A percentile compares a stretch with the other conserved stretches of the same genome.
Evolutionary conservation across 805 yeast genomes (phyloP).

Genomic region (Saitoella complicata): DNA sequence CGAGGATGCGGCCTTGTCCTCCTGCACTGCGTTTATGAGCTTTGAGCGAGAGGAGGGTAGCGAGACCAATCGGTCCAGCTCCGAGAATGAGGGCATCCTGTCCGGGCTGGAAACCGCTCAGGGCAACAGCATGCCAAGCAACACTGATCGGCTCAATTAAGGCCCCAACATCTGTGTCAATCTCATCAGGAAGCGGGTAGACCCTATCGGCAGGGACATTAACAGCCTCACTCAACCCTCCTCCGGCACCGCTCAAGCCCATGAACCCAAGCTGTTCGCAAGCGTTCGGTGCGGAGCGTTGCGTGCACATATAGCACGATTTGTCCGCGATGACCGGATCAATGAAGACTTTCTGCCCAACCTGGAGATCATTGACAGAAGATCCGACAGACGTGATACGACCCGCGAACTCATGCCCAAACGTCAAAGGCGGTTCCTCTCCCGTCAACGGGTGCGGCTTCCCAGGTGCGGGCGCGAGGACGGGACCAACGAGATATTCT

Average conservation of each 20-base stretch:
- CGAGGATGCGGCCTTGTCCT: slow-evolving; percentile 28
- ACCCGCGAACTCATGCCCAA: slow-evolving; percentile 44
- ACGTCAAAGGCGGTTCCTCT: slow-evolving; percentile 27
- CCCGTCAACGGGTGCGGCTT: slow-evolving; percentile 26
- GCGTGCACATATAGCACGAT: slow-evolving; percentile 33
- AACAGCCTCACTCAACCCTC: slow-evolving; percentile 37
- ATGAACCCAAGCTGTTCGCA: slow-evolving; percentile 33
- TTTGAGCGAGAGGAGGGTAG: slow-evolving; percentile 33
- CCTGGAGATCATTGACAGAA: slow-evolving; percentile 27
- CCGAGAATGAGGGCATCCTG: slow-evolving; percentile 35
- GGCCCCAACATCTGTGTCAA: slow-evolving; percentile 33
- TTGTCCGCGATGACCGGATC: slow-evolving; percentile 40
- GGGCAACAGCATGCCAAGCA: slow-evolving; percentile 41
- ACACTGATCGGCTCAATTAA: slow-evolving; percentile 43
- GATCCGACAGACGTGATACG: slow-evolving; percentile 30
- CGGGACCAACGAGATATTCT: slow-evolving; percentile 39
- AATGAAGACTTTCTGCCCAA: slow-evolving; percentile 45
- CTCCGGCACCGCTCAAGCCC: slow-evolving; percentile 42
- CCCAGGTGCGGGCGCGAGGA: slow-evolving; percentile 27
- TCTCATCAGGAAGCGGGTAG: slow-evolving; percentile 27
- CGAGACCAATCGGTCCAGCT: slow-evolving; percentile 40
- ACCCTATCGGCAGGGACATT: slow-evolving; percentile 28
- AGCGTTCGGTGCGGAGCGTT: slow-evolving; percentile 33
- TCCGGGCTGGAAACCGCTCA: slow-evolving; percentile 26
- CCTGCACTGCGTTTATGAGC: slow-evolving; percentile 20